Percentiles rank a stretch among this genome's conserved stretches.
Evolutionary conservation across 306 rosid species (phyloP).

Genomic region (Abrus precatorius): DNA sequence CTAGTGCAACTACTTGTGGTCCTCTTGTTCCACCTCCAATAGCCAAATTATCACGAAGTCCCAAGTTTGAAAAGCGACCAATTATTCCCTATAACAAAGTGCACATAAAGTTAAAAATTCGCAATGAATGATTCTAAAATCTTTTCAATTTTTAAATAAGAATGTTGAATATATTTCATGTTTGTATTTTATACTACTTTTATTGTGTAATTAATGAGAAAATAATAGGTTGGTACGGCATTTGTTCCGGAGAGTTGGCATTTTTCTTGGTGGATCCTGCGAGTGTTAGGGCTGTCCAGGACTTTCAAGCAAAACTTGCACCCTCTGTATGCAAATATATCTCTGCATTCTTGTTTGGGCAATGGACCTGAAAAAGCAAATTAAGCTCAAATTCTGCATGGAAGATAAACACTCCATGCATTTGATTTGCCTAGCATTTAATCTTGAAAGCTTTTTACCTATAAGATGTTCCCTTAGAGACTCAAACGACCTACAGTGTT

Average conservation of each 20-base stretch:
- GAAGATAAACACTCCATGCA: neutral
- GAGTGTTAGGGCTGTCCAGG: slow-evolving; percentile 79
- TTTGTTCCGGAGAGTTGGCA: slow-evolving; percentile 71
- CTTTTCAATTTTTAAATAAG: neutral
- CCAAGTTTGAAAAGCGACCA: slow-evolving; percentile 77
- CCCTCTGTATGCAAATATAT: slow-evolving; percentile 73
- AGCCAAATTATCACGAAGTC: slow-evolving; percentile 72
- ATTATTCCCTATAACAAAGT: slow-evolving; percentile 61
- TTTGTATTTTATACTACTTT: too few species aligned
- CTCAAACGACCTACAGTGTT: slow-evolving; percentile 95
- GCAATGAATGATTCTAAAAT: neutral
- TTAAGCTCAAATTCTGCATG: neutral
- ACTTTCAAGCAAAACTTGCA: slow-evolving; percentile 90
- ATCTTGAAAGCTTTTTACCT: slow-evolving; percentile 54
- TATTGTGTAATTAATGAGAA: neutral
- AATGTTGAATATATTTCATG: neutral
- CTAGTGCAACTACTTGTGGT: slow-evolving; percentile 78
- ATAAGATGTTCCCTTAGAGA: slow-evolving; percentile 94
- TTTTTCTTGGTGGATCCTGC: slow-evolving; percentile 80
- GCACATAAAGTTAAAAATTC: slow-evolving; percentile 8
- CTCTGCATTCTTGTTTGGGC: slow-evolving; percentile 93
- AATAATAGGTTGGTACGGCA: slow-evolving; percentile 17
- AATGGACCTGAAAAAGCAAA: slow-evolving; percentile 68
- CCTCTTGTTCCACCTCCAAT: slow-evolving; percentile 67
- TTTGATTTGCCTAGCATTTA: neutral